phyloP scores from a whole-genome alignment of 495 filamentous ascomycete genomes.

The Penicillium maclennaniae region DNA sequence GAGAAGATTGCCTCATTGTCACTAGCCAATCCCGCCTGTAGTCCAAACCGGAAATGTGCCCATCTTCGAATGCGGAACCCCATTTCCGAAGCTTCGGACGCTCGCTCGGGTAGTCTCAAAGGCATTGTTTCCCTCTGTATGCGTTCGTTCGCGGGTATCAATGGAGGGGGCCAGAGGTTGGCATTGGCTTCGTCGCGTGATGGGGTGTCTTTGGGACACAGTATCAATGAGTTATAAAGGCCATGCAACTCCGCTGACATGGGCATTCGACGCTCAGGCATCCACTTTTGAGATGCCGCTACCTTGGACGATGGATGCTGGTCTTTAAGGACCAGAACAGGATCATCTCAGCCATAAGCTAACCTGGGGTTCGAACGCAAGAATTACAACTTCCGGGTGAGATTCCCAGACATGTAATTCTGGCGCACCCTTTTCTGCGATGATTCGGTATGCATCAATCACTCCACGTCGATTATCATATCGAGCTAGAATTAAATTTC shows the following conservation, averaged over 20 bases:
- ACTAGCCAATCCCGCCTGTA: slow-evolving; percentile 27
- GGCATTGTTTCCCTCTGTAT: slow-evolving; percentile 29
- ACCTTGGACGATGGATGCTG: slow-evolving; percentile 16
- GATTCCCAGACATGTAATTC: slow-evolving; percentile 58
- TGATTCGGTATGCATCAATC: slow-evolving; percentile 77
- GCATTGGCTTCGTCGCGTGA: slow-evolving; percentile 29
- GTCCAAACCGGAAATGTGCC: slow-evolving; percentile 51
- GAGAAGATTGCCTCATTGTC: slow-evolving; percentile 66
- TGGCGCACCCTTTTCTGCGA: slow-evolving; percentile 54
- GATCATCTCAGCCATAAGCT: slow-evolving; percentile 66
- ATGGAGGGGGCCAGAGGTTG: slow-evolving; percentile 68
- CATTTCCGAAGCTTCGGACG: slow-evolving; percentile 54
- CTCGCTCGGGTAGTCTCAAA: slow-evolving; percentile 31
- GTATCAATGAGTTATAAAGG: slow-evolving; percentile 45
- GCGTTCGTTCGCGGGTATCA: slow-evolving; percentile 55
- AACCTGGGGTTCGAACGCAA: slow-evolving; percentile 65
- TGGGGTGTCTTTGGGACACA: slow-evolving; percentile 38
- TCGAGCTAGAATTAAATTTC: slow-evolving; percentile 66
- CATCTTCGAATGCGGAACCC: slow-evolving; percentile 73
- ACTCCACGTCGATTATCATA: slow-evolving; percentile 68
- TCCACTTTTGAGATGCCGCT: slow-evolving; percentile 21
- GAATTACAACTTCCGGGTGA: slow-evolving; percentile 67
- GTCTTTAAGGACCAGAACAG: slow-evolving; percentile 59
- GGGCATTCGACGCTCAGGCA: slow-evolving; percentile 48
- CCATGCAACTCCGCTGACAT: slow-evolving; percentile 45